phyloP scores from a whole-genome alignment of 768 basidiomycete genomes.

The Kwoniella shandongensis region DNA sequence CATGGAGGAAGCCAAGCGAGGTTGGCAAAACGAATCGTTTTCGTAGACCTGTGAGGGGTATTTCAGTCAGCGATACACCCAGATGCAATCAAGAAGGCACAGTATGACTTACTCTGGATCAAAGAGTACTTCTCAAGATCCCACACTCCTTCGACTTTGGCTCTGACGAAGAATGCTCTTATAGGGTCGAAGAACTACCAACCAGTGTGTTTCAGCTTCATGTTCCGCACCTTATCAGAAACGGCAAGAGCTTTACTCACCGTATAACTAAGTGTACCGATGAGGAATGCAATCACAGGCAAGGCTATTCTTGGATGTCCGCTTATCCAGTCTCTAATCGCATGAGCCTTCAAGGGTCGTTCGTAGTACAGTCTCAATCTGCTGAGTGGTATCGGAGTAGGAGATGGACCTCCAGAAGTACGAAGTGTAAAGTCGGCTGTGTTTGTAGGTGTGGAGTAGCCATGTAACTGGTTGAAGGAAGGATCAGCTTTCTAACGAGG shows the following conservation, averaged over 20 bases:
- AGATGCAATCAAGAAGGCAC: neutral
- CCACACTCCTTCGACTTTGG: slow-evolving; percentile 80
- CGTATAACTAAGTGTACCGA: slow-evolving; percentile 87
- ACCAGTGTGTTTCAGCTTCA: neutral
- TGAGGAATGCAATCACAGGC: slow-evolving; percentile 68
- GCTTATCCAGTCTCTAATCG: slow-evolving; percentile 52
- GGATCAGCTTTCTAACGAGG: neutral
- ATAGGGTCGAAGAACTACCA: slow-evolving; percentile 91
- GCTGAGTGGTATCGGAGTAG: slow-evolving; percentile 34
- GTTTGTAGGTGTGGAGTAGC: slow-evolving; percentile 52
- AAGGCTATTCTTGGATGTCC: slow-evolving; percentile 51
- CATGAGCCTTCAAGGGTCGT: slow-evolving; percentile 51
- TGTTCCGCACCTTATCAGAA: slow-evolving; percentile 12
- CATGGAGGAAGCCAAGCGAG: slow-evolving; percentile 28
- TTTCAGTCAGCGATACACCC: neutral
- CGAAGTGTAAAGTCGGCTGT: slow-evolving; percentile 49
- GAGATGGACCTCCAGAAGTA: slow-evolving; percentile 17
- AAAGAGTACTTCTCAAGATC: slow-evolving; percentile 69
- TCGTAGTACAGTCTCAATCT: slow-evolving; percentile 50
- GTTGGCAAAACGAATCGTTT: slow-evolving; percentile 30
- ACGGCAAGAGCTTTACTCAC: slow-evolving; percentile 56
- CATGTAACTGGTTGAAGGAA: slow-evolving; percentile 39
- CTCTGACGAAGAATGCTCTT: slow-evolving; percentile 76
- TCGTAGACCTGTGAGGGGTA: slow-evolving; percentile 18
- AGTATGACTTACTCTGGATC: slow-evolving; percentile 62